A percentile compares a stretch with the other conserved stretches of the same genome.
phyloP scores from a whole-genome alignment of 176 grass and related monocot genomes.

The Secale cereale region DNA sequence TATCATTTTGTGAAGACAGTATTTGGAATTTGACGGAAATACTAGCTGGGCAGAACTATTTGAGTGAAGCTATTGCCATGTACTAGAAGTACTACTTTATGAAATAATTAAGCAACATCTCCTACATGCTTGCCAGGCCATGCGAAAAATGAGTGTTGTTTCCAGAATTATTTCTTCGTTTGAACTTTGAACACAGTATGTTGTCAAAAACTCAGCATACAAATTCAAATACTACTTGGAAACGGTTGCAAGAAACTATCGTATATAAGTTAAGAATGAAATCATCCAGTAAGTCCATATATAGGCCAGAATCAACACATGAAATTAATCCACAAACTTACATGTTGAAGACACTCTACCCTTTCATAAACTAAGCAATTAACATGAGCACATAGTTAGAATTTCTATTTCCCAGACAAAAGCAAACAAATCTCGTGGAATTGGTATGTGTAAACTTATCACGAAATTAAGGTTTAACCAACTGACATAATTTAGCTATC shows the following conservation, averaged over 20 bases:
- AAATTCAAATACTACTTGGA: background rate
- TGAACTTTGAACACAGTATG: background rate
- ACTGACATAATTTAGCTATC: background rate
- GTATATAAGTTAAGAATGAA: background rate
- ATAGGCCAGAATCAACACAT: background rate
- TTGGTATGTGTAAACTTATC: background rate
- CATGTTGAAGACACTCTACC: background rate
- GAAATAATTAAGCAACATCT: background rate
- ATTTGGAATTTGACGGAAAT: background rate
- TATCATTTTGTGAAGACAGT: background rate
- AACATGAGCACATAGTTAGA: background rate
- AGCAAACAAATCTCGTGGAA: too few relatives aligned
- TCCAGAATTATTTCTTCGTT: background rate
- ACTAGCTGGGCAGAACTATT: background rate
- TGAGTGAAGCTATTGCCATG: background rate
- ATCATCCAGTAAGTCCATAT: background rate
- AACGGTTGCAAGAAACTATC: background rate
- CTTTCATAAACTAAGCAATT: background rate
- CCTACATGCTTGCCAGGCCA: background rate
- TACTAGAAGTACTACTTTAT: background rate
- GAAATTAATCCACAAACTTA: background rate
- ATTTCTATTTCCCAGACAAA: background rate
- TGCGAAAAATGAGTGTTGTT: background rate
- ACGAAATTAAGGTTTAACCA: background rate
- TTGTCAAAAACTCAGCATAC: too few relatives aligned